Evolutionary conservation across 306 rosid genomes (phyloP), one percentile per base, ranked within the genome.

Genomic region (Gynostemma pentaphyllum): DNA sequence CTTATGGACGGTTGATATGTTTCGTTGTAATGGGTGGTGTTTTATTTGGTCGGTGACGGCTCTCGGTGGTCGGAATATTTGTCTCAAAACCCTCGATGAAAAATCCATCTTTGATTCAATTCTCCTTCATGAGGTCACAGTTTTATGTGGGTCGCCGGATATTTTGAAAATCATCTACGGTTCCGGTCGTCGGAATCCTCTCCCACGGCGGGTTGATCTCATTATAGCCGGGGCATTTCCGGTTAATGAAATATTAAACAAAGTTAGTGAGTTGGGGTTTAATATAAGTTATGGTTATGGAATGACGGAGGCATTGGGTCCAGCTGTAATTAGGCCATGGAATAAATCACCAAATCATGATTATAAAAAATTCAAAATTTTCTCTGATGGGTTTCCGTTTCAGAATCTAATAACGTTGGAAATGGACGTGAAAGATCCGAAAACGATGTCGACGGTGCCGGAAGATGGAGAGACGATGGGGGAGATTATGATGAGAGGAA

Each of bases 1-100:
- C 49, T 61, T 90, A 15, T 90, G 97, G 97, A 90, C 95, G 4
- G 96, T 90, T 5, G 97, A 90, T 78, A 90, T 90, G 97, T 90
- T 90, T 67, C 81, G 95, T 30, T 90, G 97, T 77, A 87, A 83
- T 1, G 97, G 97, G 0, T 90, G 97, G 97, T 87, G 97, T 63
- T 81, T 75, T 66, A 21, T 84, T 45, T 90, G 97, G 97, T 85
- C 78, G 23, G 71, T 87, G 75, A 71, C 96, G 29, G 82, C 81
- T 44, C 71, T 87, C 62, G 91, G 97, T n/a, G 97, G 89, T 70
- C 82, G 82, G 56, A 91, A 91, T 50, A 16, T 91, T 49, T 88
- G 86, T 55, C 72, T 83, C 11, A 70, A 82, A 52, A 72, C 63
- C 14, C 52, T 82, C 56, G 67, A 95, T 0, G 74, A 81, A 6